Evolutionary conservation across 2,329 filamentous ascomycete species (phyloP), one percentile per base, ranked within the genome.

Genomic region (Furcasterigmium furcatum): DNA sequence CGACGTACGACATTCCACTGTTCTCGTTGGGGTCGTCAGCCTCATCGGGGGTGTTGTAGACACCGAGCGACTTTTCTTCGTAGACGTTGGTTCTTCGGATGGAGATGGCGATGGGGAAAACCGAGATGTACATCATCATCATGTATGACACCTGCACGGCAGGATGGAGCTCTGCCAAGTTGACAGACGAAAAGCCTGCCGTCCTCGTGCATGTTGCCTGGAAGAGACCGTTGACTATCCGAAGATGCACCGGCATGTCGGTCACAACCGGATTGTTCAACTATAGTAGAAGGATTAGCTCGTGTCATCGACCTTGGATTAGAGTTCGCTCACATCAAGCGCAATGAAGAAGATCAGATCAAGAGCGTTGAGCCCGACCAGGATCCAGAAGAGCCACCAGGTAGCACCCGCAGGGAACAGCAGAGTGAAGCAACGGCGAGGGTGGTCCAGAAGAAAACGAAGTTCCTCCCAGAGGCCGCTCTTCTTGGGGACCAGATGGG

Each of bases 111-210:
- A 97, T 95, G 5, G 92, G 92, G 56, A 96, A 95, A 48, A 96
- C 88, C 47, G 91, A 96, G 51, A 97, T 96, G 66, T 97, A 97
- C 94, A 97, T 97, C 94, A 97, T 97, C 65, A 97, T 85, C 66
- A 97, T 74, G 69, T 96, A 97, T 20, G 91, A 89, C 13, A 95
- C 90, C 58, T 96, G 91, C 47, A 96, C 89, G 4, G 88, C 94
- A 1, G 94, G 91, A 54, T 97, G 91, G 2, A 99, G 73, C 0
- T 79, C 70, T 2, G 87, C 73, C 32, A 97, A 70, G 60, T 86
- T 90, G 55, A 97, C 80, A 24, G 87, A 88, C 1, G 87, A 77
- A 59, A 96, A 96, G 0, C 94, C 92, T 4, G 94, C 92, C 1
- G 94, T 97, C 60, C 94, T 77, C 1, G 92, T 97, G 5, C 89